Base-by-base conservation (phyloP, 495 filamentous ascomycete species). In the Aspergillus asperescens region DNA sequence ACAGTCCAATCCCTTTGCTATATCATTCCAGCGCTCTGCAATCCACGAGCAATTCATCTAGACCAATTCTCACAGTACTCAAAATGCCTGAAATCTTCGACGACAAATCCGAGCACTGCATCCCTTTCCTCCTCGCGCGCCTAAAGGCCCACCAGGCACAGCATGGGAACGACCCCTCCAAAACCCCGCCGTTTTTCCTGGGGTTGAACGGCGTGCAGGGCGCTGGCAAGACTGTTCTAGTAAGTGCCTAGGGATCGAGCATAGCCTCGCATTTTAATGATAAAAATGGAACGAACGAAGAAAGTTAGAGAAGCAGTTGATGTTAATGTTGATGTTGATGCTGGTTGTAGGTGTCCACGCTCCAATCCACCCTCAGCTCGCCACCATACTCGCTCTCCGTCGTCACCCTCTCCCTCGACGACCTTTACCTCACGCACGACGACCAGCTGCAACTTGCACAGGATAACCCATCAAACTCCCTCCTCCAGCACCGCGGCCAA, bases 161-260 rank as follows among this genome's bases (percentile, higher is more conserved):
- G 42, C 60, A 69, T 54, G 59, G 66, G 22, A 44, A 63, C 57
- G 45, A 67, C 40, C 51, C 59, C 46, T 58, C 62, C 42, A 66
- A 73, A 48, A 64, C 74, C 51, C 74, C 77, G 41, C 79, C 80
- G 25, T 78, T 84, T 62, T 81, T 84, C 63, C 63, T 85, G 16
- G 81, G 81, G 13, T 57, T 85, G 43, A 84, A 84, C 58, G 81
- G 76, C 35, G 73, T 94, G 13, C 90, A 95, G 66, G 91, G 91
- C 41, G 87, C 86, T 39, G 92, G 92, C 34, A 97, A 97, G 70
- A 92, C 90, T 1, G 91, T 90, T 3, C 76, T 96, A 58, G 90
- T 84, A 66, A 61, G 71, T 29, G 5, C 3, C 13, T 9, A 1
- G 15, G 13, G 5, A 16, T 10, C 8, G 5, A 4, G 22, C 9